These are phyloP conservation scores for Geotrichum phurueaensis DNA, from an alignment of 1,139 yeast genomes.

Conservation along the genomic window DNA sequence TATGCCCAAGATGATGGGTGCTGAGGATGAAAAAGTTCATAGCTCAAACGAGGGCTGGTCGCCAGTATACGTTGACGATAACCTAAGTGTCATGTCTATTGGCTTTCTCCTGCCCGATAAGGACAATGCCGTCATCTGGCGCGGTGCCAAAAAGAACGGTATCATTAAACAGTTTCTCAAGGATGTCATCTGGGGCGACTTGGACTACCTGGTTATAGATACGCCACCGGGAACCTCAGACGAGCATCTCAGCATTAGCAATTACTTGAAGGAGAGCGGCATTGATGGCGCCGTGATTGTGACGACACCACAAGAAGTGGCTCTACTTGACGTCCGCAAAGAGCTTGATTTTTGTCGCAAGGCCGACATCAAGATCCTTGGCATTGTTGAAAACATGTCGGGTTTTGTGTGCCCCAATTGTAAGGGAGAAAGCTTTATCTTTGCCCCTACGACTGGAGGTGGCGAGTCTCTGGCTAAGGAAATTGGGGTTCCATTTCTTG, in stretches of 20 bases:
- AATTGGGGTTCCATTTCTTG: constrained; percentile 67
- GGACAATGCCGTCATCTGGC: constrained; percentile 94
- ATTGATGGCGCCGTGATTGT: constrained; percentile 94
- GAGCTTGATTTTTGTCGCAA: constrained; percentile 92
- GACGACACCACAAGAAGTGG: constrained; percentile 97
- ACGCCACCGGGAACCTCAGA: constrained; percentile 99
- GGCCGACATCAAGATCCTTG: constrained; percentile 78
- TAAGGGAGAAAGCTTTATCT: constrained; percentile 82
- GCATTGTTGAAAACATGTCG: constrained; percentile 95
- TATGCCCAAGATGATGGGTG: constrained; percentile 90
- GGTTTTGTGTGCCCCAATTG: constrained; percentile 97
- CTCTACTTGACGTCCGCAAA: constrained; percentile 87
- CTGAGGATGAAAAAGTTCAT: constrained; percentile 79
- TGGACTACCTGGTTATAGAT: constrained; percentile 86
- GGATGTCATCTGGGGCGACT: constrained; percentile 93
- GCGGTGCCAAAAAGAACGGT: constrained; percentile 93
- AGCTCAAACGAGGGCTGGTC: constrained; percentile 92
- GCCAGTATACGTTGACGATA: constrained; percentile 93
- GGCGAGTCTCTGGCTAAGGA: constrained; percentile 81
- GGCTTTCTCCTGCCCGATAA: constrained; percentile 92
- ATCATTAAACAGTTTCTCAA: constrained; percentile 88
- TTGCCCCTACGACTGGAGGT: constrained; percentile 95
- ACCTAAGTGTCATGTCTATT: constrained; percentile 91
- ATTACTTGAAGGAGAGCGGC: constrained; percentile 82
- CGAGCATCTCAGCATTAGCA: constrained; percentile 87